Evolutionary conservation across 2,329 filamentous ascomycete species (phyloP).

Genomic region (Botryotinia convoluta): DNA sequence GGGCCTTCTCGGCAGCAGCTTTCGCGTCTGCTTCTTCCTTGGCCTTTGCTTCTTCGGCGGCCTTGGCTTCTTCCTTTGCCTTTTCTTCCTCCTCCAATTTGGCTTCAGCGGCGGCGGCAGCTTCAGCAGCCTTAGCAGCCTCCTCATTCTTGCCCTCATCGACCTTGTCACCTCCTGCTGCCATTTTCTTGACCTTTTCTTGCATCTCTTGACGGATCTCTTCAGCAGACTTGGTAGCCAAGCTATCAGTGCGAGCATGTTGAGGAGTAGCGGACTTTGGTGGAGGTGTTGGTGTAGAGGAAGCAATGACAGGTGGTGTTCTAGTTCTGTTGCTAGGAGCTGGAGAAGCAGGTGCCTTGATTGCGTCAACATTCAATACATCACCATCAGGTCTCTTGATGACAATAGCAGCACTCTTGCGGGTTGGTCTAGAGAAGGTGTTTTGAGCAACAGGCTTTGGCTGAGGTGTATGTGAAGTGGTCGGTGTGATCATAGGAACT

Average conservation of each 20-base stretch:
- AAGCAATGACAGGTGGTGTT: conserved; percentile 63
- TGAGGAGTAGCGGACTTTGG: conserved; percentile 68
- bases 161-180: conserved; percentile 39
- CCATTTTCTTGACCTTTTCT: conserved; percentile 44
- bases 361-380: conserved; percentile 64
- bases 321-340: conserved; percentile 54
- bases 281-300: conserved; percentile 70
- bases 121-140: conserved; percentile 39
- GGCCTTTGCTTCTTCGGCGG: conserved; percentile 40
- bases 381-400: conserved; percentile 85
- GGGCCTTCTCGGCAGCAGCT: conserved; percentile 37
- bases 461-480: conserved; percentile 52
- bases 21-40: conserved; percentile 38
- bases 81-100: conserved; percentile 41
- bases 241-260: conserved; percentile 70
- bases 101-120: conserved; percentile 33
- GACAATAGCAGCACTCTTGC: conserved; percentile 70
- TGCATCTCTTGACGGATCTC: conserved; percentile 82
- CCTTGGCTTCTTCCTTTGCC: conserved; percentile 35
- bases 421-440: conserved; percentile 34
- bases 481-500: conserved; percentile 36
- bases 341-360: conserved; percentile 63
- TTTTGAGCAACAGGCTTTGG: conserved; percentile 46
- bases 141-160: conserved; percentile 39
- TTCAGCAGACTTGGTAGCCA: conserved; percentile 68